These are phyloP conservation scores for Capsicum chinense DNA, from an alignment of 257 asterid species.

Conservation along the genomic window DNA sequence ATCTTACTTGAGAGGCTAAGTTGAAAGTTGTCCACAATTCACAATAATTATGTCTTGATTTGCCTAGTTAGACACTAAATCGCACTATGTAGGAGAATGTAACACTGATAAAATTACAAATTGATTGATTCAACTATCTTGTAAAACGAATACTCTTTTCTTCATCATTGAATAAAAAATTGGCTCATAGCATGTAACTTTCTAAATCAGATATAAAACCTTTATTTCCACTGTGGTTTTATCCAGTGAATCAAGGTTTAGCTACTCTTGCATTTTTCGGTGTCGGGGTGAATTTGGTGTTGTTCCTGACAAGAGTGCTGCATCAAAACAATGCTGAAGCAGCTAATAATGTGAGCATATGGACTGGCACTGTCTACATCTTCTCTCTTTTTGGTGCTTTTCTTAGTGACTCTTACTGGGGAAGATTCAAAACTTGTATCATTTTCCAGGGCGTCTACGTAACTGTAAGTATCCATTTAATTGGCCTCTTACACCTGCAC, in stretches of 20 bases:
- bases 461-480: constrained; percentile 47
- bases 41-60: background rate
- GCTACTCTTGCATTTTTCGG: constrained; percentile 96
- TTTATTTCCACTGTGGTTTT: background rate
- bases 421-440: constrained; percentile 87
- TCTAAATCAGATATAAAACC: background rate
- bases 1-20: no score
- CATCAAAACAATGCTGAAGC: constrained; percentile 87
- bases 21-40: no score
- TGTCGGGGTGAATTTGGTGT: constrained; percentile 87
- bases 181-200: background rate
- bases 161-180: no score
- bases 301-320: constrained; percentile 84
- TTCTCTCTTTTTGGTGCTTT: constrained; percentile 98
- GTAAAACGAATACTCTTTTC: background rate
- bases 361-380: constrained; percentile 96
- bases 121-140: background rate
- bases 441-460: constrained; percentile 82
- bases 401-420: constrained; percentile 97
- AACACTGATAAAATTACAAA: background rate
- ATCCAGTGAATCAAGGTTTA: constrained; percentile 89
- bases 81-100: background rate
- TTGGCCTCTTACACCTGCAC: background rate
- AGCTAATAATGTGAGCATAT: constrained; percentile 90
- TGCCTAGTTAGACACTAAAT: background rate